Conservation (phyloP, 495 filamentous ascomycete genomes). For the Aspergillus haitiensis region DNA sequence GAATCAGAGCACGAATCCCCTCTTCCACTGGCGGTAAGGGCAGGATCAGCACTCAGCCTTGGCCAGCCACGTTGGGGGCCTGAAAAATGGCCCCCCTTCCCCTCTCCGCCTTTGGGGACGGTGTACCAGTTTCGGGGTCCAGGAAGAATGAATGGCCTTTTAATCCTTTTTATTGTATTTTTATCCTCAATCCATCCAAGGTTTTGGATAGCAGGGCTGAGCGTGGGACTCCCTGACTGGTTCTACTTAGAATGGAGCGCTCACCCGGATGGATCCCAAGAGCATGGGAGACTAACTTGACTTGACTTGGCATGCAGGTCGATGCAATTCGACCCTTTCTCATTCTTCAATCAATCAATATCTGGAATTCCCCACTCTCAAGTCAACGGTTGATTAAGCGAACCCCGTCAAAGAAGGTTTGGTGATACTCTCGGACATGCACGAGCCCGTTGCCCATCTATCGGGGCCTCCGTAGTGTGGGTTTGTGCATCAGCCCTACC, state of each 20-base stretch:
- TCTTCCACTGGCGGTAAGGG: slow-evolving; percentile 16
- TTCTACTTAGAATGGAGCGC: no score
- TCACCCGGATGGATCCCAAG: neutral
- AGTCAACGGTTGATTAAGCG: no score
- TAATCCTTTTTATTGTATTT: slow-evolving; percentile 1
- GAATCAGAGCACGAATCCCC: neutral
- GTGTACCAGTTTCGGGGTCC: neutral
- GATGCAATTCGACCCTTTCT: neutral
- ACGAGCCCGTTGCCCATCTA: slow-evolving; percentile 1
- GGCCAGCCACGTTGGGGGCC: slow-evolving; percentile 5
- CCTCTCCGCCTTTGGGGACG: neutral
- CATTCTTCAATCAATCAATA: neutral
- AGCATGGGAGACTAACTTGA: slow-evolving; percentile 2
- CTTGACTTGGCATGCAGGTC: slow-evolving; percentile 4
- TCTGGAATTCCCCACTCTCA: neutral
- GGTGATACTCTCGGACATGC: neutral
- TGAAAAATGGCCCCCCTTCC: neutral
- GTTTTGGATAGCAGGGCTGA: no score
- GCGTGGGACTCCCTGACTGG: no score
- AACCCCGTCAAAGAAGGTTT: no score
- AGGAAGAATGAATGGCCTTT: neutral
- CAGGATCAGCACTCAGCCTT: slow-evolving; percentile 19
- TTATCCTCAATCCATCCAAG: neutral
- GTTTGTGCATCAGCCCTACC: slow-evolving; percentile 22
- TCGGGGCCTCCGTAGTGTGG: neutral